Conservation (phyloP, 1,139 yeast genomes). For the Pichia sp. region DNA sequence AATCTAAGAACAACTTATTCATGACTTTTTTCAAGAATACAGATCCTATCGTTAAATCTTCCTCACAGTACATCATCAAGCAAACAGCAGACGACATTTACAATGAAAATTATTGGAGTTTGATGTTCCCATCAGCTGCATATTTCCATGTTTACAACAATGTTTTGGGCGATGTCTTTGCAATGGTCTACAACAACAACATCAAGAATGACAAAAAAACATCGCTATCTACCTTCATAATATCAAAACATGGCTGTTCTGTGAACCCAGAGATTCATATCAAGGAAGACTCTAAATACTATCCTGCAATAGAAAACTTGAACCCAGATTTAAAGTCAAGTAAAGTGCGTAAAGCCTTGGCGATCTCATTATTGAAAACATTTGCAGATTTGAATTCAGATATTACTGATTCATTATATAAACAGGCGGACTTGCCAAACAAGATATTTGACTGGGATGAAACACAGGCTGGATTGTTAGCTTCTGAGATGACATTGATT, state of each 20-base stretch:
- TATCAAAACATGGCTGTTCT: conserved; percentile 71
- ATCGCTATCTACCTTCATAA: conserved; percentile 56
- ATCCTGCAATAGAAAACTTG: conserved; percentile 76
- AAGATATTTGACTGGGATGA: conserved; percentile 57
- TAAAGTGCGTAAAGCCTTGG: conserved; percentile 70
- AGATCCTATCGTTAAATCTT: conserved; percentile 8
- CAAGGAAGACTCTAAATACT: conserved; percentile 62
- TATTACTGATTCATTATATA: conserved; percentile 25
- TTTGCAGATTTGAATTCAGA: conserved; percentile 50
- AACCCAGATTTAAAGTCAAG: conserved; percentile 48
- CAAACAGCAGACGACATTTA: conserved; percentile 14
- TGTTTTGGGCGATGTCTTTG: conserved; percentile 50
- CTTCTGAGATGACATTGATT: conserved; percentile 57
- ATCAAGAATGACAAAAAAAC: conserved; percentile 38
- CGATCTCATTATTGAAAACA: conserved; percentile 69
- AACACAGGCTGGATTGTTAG: conserved; percentile 75
- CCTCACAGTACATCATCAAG: conserved; percentile 8
- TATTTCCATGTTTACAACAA: conserved; percentile 55
- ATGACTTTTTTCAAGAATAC: conserved; percentile 4
- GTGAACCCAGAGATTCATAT: conserved; percentile 61
- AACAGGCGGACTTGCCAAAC: conserved; percentile 30
- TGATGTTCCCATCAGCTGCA: conserved; percentile 50
- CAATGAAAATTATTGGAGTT: conserved; percentile 38
- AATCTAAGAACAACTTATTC: conserved; percentile 13
- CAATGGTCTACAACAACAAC: conserved; percentile 47